Evolutionary conservation across 176 grass and related monocot genomes (phyloP), one percentile per base, ranked within the genome.

Genomic region (Rhipidocladum racemiflorum): DNA sequence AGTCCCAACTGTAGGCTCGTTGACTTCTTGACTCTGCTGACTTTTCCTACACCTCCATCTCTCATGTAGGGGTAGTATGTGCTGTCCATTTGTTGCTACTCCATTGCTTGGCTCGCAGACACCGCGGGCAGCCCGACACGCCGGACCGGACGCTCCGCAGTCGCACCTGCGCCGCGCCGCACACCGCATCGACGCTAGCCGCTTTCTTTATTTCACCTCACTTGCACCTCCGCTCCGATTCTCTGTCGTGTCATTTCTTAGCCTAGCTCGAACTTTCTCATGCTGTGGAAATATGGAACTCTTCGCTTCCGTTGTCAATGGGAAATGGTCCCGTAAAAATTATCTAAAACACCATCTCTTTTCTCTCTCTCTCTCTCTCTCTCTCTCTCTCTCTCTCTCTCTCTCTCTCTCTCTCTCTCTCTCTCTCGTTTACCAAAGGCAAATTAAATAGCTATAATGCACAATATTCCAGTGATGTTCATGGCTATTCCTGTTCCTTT

Each of bases 21-120:
- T 87, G 71, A 70, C 84, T 79, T 86, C 3, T 46, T 76, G 24
- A 65, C 50, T 51, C 78, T 35, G 54, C 46, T 93, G 91, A 82
- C 85, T 64, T 78, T 23, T 28, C 54, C 17, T 24, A 0, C 17
- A 3, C 13, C 7, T 56, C 5, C 15, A 16, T 65, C 32, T 50
- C 60, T 15, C 50, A 21, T 4, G 51, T 53, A n/a, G n/a, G n/a
- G n/a, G n/a, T n/a, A 1, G 25, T 27, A 24, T 78, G 30, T 16
- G 28, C 63, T 77, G 53, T 64, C 27, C 49, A 5, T 39, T 44
- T 68, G 48, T 66, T 65, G 68, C 30, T 39, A 32, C n/a, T 56
- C n/a, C 54, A 11, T 49, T 60, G 60, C 7, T 21, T 20, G 28
- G 11, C 42, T 17, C 66, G 16, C 17, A 53, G 11, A 0, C 25